Conservation (phyloP, 768 basidiomycete species). For the Coprinopsis sp. region DNA sequence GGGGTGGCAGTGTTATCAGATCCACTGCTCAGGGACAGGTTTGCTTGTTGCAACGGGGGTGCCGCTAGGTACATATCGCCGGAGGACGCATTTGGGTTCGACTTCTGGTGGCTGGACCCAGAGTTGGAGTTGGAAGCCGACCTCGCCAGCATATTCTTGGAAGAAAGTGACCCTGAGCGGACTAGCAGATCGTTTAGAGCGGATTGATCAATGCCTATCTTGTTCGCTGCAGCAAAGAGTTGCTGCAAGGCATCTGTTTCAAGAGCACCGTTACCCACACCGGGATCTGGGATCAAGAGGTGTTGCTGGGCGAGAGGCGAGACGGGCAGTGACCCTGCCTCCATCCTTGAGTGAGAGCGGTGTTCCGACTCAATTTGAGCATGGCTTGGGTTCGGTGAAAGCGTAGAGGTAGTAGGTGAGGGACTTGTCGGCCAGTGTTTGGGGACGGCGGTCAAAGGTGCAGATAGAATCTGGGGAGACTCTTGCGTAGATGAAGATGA, state of each 20-base stretch:
- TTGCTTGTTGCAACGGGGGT: slow-evolving; percentile 16
- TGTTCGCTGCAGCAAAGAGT: slow-evolving; percentile 69
- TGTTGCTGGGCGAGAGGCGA: slow-evolving; percentile 11
- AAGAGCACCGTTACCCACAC: slow-evolving; percentile 16
- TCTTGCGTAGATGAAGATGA: slow-evolving; percentile 16
- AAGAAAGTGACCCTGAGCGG: slow-evolving; percentile 58
- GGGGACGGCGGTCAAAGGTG: slow-evolving; percentile 5
- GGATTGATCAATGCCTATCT: slow-evolving; percentile 69
- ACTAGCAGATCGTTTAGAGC: slow-evolving; percentile 67
- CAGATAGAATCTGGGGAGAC: slow-evolving; percentile 25
- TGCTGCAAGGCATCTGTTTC: slow-evolving; percentile 56
- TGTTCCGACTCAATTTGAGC: slow-evolving; percentile 15
- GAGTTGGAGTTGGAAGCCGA: slow-evolving; percentile 35
- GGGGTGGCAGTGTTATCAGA: slow-evolving; percentile 28
- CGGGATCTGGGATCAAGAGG: slow-evolving; percentile 10
- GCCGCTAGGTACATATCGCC: slow-evolving; percentile 3
- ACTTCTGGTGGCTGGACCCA: slow-evolving; percentile 23
- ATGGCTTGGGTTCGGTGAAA: slow-evolving; percentile 14
- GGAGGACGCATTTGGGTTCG: slow-evolving; percentile 2
- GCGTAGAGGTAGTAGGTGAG: slow-evolving; percentile 7
- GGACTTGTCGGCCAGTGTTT: slow-evolving; percentile 7
- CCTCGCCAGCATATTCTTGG: slow-evolving; percentile 40
- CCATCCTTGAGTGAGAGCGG: slow-evolving; percentile 13
- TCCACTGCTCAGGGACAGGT: slow-evolving; percentile 24
- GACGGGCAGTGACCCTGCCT: slow-evolving; percentile 10